Percentiles rank a stretch among this genome's conserved stretches.
Evolutionary conservation across 106 monocot species (phyloP).

Genomic region (Cymbidium sinense): DNA sequence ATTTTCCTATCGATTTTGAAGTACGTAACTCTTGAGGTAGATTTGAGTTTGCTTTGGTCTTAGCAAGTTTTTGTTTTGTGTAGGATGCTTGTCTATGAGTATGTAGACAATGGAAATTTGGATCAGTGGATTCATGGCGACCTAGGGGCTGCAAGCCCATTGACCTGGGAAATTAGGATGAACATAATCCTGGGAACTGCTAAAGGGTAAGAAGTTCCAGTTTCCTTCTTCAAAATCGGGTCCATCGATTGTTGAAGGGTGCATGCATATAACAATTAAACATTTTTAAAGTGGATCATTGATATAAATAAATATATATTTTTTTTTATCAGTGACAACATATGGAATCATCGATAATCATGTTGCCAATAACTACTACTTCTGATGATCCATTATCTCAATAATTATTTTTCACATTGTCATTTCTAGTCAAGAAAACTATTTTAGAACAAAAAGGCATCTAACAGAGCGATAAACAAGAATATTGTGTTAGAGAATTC

Average conservation of each 20-base stretch:
- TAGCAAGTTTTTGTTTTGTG: not conserved
- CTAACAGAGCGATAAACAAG: not conserved
- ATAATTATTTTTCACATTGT: not conserved
- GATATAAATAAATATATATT: not conserved
- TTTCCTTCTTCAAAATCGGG: not conserved
- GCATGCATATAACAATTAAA: not conserved
- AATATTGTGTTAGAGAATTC: not conserved
- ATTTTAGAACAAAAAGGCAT: not conserved
- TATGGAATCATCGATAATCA: not conserved
- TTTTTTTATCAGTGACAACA: not conserved
- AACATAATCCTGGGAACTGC: slow-evolving; percentile 33
- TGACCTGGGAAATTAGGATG: slow-evolving; percentile 37
- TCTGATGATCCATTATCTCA: not conserved
- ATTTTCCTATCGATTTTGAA: not conserved
- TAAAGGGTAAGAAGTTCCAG: slow-evolving; percentile 20
- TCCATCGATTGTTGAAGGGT: not conserved
- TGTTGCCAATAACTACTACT: not conserved
- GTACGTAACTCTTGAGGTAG: not conserved
- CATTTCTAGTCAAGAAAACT: not conserved
- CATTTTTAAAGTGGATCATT: not conserved
- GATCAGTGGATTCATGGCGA: slow-evolving; percentile 44
- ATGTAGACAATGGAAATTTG: slow-evolving; percentile 38
- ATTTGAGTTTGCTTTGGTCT: not conserved
- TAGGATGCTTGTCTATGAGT: slow-evolving; percentile 54
- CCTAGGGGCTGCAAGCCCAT: slow-evolving; percentile 25